Percentiles rank a stretch among this genome's conserved stretches.
Conservation (phyloP, 768 basidiomycete genomes). For the Rhizopogon sp. region DNA sequence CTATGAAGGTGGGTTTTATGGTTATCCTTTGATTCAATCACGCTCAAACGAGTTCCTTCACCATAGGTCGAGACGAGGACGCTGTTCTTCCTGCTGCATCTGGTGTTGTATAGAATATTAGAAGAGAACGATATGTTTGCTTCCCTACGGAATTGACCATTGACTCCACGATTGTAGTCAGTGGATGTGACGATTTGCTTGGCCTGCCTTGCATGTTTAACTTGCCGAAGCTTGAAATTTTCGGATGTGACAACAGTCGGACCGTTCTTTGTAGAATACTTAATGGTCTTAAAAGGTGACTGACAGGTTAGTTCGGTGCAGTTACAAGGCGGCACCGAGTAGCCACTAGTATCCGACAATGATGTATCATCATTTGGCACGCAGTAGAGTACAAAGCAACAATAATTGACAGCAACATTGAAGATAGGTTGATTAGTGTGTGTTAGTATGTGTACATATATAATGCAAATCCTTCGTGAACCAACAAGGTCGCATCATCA, state of each 20-base stretch:
- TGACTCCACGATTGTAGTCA: too few relatives aligned
- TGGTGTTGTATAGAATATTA: constrained; percentile 21
- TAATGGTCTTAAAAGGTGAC: neutral
- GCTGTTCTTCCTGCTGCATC: constrained; percentile 66
- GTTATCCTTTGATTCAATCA: neutral
- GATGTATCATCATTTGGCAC: neutral
- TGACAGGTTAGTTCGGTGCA: too few relatives aligned
- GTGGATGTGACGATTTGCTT: too few relatives aligned
- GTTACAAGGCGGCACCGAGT: neutral
- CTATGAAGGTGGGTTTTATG: constrained; percentile 59
- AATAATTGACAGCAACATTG: neutral
- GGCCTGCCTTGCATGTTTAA: neutral
- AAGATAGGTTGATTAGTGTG: neutral
- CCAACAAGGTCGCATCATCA: constrained; percentile 13
- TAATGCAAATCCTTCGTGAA: neutral
- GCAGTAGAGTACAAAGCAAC: neutral
- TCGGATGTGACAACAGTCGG: neutral
- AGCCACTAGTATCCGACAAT: neutral
- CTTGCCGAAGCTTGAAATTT: neutral
- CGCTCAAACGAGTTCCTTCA: neutral
- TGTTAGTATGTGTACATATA: neutral
- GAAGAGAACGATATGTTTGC: neutral
- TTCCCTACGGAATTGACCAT: neutral
- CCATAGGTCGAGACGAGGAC: constrained; percentile 70
- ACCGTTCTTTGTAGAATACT: neutral